A percentile compares a stretch with the other conserved stretches of the same genome.
phyloP scores from a whole-genome alignment of 768 basidiomycete genomes.

The Serendipita sp. region DNA sequence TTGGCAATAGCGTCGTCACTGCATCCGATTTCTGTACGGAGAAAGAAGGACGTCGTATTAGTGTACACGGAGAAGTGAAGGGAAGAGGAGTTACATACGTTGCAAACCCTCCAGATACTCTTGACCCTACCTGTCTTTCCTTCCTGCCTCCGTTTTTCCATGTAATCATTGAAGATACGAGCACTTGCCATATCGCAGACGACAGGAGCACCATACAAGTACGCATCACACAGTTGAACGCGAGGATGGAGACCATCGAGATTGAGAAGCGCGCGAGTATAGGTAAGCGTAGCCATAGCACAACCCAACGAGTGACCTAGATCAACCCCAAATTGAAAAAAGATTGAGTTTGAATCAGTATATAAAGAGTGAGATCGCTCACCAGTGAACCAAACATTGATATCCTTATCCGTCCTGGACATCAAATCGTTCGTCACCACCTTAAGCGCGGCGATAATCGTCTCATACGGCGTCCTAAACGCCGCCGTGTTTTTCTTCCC shows the following conservation, averaged over 20 bases:
- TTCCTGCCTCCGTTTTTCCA: neutral
- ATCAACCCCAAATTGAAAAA: neutral
- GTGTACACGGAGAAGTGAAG: neutral
- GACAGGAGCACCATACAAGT: slow-evolving; percentile 14
- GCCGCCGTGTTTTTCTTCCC: slow-evolving; percentile 5
- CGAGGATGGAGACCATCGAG: slow-evolving; percentile 10
- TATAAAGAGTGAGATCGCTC: neutral
- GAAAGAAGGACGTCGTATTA: neutral
- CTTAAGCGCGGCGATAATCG: slow-evolving; percentile 12
- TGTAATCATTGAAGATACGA: neutral
- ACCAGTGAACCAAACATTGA: slow-evolving; percentile 11
- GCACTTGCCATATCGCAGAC: slow-evolving; percentile 11
- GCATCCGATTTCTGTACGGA: neutral
- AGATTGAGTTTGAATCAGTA: too few species aligned
- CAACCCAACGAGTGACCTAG: slow-evolving; percentile 14
- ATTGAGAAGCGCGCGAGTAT: slow-evolving; percentile 12
- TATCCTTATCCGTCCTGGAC: slow-evolving; percentile 9
- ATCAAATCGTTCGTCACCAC: slow-evolving; percentile 10
- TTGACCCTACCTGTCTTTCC: neutral
- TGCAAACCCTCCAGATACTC: neutral
- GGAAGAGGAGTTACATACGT: neutral
- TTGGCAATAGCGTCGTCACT: neutral
- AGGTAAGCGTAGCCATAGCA: slow-evolving; percentile 13
- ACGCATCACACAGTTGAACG: slow-evolving; percentile 13
- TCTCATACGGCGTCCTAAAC: neutral